Conservation (phyloP, 2,329 filamentous ascomycete species). For the Epichloe festucae region DNA sequence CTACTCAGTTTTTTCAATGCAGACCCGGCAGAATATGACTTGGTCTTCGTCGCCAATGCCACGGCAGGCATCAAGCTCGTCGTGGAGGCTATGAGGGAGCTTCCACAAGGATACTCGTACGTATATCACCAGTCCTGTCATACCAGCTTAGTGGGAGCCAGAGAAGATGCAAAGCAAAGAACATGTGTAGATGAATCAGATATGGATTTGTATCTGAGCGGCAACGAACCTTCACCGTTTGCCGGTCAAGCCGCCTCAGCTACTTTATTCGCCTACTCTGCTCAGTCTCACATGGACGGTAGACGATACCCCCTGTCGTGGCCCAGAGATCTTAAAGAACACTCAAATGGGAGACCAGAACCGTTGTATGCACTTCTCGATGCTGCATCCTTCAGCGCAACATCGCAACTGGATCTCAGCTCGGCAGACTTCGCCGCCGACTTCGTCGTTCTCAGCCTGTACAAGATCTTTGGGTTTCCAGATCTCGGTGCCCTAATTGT, state of each 20-base stretch:
- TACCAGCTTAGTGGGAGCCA: slow-evolving; percentile 72
- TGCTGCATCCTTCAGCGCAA: slow-evolving; percentile 69
- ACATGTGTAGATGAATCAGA: slow-evolving; percentile 53
- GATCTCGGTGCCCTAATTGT: slow-evolving; percentile 80
- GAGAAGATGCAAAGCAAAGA: slow-evolving; percentile 55
- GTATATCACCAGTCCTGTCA: slow-evolving; percentile 75
- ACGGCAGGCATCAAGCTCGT: slow-evolving; percentile 86
- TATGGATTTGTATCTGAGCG: slow-evolving; percentile 51
- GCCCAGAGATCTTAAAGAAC: slow-evolving; percentile 35
- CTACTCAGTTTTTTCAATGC: slow-evolving; percentile 69
- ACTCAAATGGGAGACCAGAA: slow-evolving; percentile 7
- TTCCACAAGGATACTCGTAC: slow-evolving; percentile 62
- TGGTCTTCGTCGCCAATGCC: slow-evolving; percentile 86
- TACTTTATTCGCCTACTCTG: slow-evolving; percentile 64
- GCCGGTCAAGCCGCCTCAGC: slow-evolving; percentile 9
- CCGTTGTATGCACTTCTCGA: slow-evolving; percentile 61
- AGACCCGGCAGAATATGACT: slow-evolving; percentile 67
- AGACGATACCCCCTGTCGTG: slow-evolving; percentile 64
- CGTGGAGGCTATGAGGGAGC: slow-evolving; percentile 59
- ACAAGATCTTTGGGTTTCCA: slow-evolving; percentile 97
- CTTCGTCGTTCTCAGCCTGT: slow-evolving; percentile 78
- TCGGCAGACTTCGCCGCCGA: slow-evolving; percentile 54
- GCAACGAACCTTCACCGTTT: slow-evolving; percentile 19
- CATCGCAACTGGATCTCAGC: slow-evolving; percentile 60
- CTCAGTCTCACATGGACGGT: slow-evolving; percentile 89